phyloP scores from a whole-genome alignment of 805 yeast genomes.

The Metschnikowia cubensis region DNA sequence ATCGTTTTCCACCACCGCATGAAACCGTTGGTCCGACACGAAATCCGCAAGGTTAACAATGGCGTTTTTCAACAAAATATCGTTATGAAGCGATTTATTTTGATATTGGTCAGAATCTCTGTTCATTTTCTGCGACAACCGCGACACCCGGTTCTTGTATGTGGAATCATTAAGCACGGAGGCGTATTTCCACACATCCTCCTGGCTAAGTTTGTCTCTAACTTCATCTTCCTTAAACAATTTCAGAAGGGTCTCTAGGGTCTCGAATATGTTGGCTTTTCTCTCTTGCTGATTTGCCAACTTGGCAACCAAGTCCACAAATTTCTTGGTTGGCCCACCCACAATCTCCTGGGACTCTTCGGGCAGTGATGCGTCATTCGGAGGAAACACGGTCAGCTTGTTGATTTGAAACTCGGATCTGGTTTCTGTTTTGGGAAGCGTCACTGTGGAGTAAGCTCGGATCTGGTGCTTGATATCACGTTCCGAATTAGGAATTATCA shows the following conservation, averaged over 20 bases:
- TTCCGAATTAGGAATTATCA: slow-evolving; percentile 11
- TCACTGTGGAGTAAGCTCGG: slow-evolving; percentile 9
- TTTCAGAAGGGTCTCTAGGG: slow-evolving; percentile 8
- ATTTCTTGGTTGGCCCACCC: slow-evolving; percentile 6
- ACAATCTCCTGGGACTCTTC: neutral
- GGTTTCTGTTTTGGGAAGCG: neutral
- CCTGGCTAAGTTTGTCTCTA: slow-evolving; percentile 7
- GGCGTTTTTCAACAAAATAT: slow-evolving; percentile 29
- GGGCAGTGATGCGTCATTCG: neutral
- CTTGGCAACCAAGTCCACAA: slow-evolving; percentile 26
- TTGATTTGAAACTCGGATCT: neutral
- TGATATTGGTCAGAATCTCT: slow-evolving; percentile 36
- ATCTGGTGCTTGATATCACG: slow-evolving; percentile 12
- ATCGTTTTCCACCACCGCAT: slow-evolving; percentile 20
- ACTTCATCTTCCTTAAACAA: slow-evolving; percentile 14
- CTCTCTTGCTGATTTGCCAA: slow-evolving; percentile 14
- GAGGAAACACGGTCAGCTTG: neutral
- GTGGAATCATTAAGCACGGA: slow-evolving; percentile 18
- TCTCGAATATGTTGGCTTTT: slow-evolving; percentile 3
- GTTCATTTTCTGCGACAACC: slow-evolving; percentile 32
- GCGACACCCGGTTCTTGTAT: slow-evolving; percentile 27
- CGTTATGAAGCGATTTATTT: slow-evolving; percentile 22
- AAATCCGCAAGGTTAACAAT: slow-evolving; percentile 29
- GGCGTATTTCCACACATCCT: slow-evolving; percentile 13
- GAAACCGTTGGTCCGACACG: slow-evolving; percentile 28